Evolutionary conservation across 2,329 filamentous ascomycete genomes (phyloP).

Genomic region (Colletotrichum sidae): DNA sequence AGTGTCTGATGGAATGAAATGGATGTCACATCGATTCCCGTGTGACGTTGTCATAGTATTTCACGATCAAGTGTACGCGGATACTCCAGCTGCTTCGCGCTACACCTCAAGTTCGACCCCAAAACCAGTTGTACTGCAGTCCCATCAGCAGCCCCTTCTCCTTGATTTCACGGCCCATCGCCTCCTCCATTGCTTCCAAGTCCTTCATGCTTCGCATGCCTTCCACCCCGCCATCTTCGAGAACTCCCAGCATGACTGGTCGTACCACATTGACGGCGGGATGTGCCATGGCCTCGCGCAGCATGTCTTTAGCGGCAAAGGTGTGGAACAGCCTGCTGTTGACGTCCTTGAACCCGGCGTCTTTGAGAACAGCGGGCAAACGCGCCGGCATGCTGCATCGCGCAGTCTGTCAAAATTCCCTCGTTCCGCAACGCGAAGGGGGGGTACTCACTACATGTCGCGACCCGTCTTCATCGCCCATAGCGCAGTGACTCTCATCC

Average conservation of each 20-base stretch:
- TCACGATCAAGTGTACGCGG: no score
- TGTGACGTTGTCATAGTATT: neutral
- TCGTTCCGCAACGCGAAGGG: neutral
- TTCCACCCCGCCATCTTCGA: conserved; percentile 8
- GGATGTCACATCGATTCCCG: no score
- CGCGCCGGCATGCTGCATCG: conserved; percentile 5
- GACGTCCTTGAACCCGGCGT: conserved; percentile 7
- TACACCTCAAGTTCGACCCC: conserved; percentile 11
- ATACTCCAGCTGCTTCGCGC: no score
- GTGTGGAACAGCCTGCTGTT: conserved; percentile 20
- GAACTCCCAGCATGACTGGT: conserved; percentile 2
- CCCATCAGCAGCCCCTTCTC: conserved; percentile 2
- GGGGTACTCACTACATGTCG: neutral
- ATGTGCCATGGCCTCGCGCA: conserved; percentile 10
- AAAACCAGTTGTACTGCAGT: conserved; percentile 10
- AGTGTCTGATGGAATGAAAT: no score
- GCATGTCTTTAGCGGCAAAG: conserved; percentile 7
- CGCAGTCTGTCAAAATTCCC: neutral
- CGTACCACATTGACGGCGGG: conserved; percentile 2
- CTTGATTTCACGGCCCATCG: neutral
- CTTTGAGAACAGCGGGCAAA: neutral
- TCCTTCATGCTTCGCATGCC: neutral
- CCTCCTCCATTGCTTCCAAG: conserved; percentile 9
- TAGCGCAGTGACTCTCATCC: neutral
- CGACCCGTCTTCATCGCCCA: conserved; percentile 8